Base-by-base conservation (phyloP, 164 flowering plant genomes). In the Chloranthus sessilifolius region DNA sequence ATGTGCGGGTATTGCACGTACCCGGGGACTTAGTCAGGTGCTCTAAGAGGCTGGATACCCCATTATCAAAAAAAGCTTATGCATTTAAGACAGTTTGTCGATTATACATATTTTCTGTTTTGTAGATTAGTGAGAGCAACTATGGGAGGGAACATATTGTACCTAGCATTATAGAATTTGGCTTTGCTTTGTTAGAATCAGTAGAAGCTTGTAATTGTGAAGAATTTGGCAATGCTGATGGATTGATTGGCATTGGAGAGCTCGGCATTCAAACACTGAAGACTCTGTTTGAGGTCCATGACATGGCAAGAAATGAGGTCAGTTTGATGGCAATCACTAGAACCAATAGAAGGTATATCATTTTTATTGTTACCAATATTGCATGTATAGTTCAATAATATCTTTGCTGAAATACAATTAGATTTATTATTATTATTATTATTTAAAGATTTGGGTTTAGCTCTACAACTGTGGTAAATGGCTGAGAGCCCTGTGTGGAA, bases 241-340 rank as follows among this genome's bases (percentile, higher is more conserved):
- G 74, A 55, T 37, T 81, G 52, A 64, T 83, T 68, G 86, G 88
- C 55, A 52, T 68, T 42, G 82, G 73, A 52, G 79, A 69, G 61
- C 88, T 88, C 31, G 78, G 85, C 40, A 51, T 72, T 53, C 83
- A 81, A 59, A 73, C 67, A 59, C 70, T 88, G 40, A 83, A 72
- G 69, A 67, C 72, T 52, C 58, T 83, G 49, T 88, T 81, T 74
- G 91, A 85, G 36, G 75, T 71, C 53, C 85, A 88, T 69, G 91
- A 88, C 37, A 83, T 88, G 91, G 75, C 91, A 31, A 77, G 96
- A 66, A 85, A 74, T 58, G 91, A 83, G 96, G 94, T 88, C 23
- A 38, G 71, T 62, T 22, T 22, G 8, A 23, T 23, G 15, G 14
- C 8, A 23, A n/a, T 15, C 1, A n/a, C 14, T 50, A 38, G 7